Conservation (phyloP, 2,329 filamentous ascomycete genomes). For the Atkinsonella hypoxylon region DNA sequence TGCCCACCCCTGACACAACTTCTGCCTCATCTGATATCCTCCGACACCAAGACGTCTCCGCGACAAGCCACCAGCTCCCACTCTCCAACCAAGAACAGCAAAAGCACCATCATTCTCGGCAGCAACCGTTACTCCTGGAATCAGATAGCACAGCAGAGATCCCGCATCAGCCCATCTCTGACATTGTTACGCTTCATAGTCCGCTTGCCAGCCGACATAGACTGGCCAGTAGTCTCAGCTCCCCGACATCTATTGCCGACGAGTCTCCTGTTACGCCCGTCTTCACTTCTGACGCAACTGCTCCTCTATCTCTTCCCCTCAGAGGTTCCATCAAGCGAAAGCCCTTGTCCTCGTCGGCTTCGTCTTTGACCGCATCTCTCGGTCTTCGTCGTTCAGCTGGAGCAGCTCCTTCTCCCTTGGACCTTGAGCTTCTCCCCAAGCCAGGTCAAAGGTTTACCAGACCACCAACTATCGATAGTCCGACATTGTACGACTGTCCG, state of each 20-base stretch:
- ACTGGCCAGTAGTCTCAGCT: slow-evolving; percentile 4
- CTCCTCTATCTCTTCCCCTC: slow-evolving; percentile 9
- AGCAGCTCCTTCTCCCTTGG: slow-evolving; percentile 14
- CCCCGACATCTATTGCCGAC: slow-evolving; percentile 1
- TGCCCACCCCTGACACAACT: slow-evolving; percentile 23
- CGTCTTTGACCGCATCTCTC: slow-evolving; percentile 32
- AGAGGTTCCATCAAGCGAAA: slow-evolving; percentile 42
- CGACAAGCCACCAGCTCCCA: slow-evolving; percentile 4
- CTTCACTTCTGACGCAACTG: slow-evolving; percentile 4
- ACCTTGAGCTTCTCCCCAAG: slow-evolving; percentile 26
- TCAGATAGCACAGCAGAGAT: not conserved
- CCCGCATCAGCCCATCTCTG: not conserved
- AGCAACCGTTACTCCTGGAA: not conserved
- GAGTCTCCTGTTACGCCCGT: slow-evolving; percentile 3
- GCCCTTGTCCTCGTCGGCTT: slow-evolving; percentile 45
- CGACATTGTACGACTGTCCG: slow-evolving; percentile 49
- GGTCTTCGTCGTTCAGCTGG: slow-evolving; percentile 6
- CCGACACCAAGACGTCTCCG: slow-evolving; percentile 4
- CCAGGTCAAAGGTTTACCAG: slow-evolving; percentile 44
- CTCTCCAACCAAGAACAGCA: not conserved
- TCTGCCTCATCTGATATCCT: slow-evolving; percentile 25
- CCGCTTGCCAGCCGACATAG: slow-evolving; percentile 4
- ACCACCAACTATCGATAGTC: slow-evolving; percentile 45
- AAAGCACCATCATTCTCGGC: slow-evolving; percentile 9
- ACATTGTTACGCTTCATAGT: slow-evolving; percentile 6